Evolutionary conservation across 169 alveolate genomes (phyloP).

Genomic region (Amoebophrya sp.): DNA sequence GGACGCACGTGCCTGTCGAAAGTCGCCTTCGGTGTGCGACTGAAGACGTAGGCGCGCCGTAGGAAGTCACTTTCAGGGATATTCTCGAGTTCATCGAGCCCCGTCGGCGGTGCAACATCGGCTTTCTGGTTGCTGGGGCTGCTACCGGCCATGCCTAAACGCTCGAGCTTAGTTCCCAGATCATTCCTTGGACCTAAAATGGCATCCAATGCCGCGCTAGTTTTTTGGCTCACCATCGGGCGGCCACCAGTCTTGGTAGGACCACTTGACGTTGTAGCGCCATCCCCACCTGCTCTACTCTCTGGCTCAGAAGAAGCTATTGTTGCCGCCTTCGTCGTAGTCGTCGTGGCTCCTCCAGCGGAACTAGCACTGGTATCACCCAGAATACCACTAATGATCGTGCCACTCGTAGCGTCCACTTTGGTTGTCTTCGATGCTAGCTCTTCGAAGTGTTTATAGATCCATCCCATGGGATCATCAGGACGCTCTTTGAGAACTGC

Average conservation of each 20-base stretch:
- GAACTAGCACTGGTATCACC: neutral
- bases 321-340: neutral
- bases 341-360: neutral
- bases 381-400: neutral
- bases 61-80: neutral
- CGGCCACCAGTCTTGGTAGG: too few relatives aligned
- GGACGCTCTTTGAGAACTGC: neutral
- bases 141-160: too few relatives aligned
- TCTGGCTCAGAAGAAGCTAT: neutral
- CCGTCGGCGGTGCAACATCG: too few relatives aligned
- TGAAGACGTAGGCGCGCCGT: neutral
- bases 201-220: too few relatives aligned
- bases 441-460: neutral
- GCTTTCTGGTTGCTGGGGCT: too few relatives aligned
- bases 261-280: too few relatives aligned
- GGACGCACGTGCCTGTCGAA: slow-evolving; percentile 1
- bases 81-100: too few relatives aligned
- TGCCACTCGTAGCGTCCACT: neutral
- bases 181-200: too few relatives aligned
- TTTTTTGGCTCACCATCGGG: too few relatives aligned
- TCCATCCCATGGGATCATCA: neutral
- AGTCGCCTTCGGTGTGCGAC: neutral
- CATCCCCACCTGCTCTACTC: too few relatives aligned
- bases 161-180: too few relatives aligned
- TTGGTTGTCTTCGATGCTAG: neutral